Evolutionary conservation across 352 stramenopile species (phyloP).

Genomic region (Globisporangium apiculatum): DNA sequence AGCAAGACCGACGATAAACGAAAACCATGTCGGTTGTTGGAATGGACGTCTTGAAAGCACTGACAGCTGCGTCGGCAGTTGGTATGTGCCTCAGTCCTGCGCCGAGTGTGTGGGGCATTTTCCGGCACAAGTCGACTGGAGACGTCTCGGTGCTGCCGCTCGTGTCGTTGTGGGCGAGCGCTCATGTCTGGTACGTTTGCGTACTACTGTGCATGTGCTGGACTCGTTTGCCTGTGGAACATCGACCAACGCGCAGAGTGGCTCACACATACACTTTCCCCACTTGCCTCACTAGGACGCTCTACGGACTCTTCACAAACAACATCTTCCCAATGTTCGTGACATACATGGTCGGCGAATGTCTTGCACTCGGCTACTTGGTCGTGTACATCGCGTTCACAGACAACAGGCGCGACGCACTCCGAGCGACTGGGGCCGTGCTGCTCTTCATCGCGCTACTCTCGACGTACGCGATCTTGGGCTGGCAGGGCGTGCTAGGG

Average conservation of each 20-base stretch:
- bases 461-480: constrained; percentile 2
- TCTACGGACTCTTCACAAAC: neutral
- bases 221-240: no score
- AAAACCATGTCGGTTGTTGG: neutral
- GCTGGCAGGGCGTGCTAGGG: neutral
- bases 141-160: constrained; percentile 9
- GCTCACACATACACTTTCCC: no score
- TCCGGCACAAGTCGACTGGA: neutral
- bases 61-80: neutral
- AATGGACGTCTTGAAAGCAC: neutral
- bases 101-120: neutral
- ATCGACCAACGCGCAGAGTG: no score
- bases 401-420: neutral
- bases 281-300: neutral
- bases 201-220: neutral
- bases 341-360: neutral
- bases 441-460: neutral
- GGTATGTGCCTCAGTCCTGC: constrained; percentile 6
- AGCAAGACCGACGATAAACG: no score
- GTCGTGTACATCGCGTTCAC: constrained; percentile 1
- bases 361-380: constrained; percentile 2
- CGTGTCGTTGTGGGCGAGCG: constrained; percentile 9
- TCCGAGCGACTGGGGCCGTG: neutral
- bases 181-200: neutral
- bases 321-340: constrained; percentile 7